Evolutionary conservation across 257 asterid species (phyloP).

Genomic region (Solanum chaucha): DNA sequence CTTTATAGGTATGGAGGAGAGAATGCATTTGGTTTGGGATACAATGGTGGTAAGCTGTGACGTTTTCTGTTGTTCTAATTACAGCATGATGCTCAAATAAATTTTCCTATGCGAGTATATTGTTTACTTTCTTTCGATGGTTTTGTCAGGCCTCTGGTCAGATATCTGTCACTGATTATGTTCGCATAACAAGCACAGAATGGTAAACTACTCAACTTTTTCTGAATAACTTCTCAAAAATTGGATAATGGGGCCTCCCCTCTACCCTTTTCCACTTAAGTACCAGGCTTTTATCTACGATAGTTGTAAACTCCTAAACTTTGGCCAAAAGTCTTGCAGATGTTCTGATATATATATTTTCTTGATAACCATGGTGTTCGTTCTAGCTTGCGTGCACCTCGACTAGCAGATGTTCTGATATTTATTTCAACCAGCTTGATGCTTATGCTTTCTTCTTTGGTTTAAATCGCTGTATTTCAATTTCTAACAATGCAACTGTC

Average conservation of each 20-base stretch:
- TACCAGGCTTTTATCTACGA: neutral
- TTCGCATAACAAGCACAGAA: constrained; percentile 77
- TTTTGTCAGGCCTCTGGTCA: constrained; percentile 65
- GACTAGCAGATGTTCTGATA: neutral
- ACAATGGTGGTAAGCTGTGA: constrained; percentile 78
- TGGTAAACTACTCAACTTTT: constrained; percentile 27
- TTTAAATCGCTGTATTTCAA: neutral
- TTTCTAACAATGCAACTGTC: neutral
- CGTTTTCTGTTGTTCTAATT: neutral
- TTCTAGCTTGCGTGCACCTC: neutral
- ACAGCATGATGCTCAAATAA: neutral
- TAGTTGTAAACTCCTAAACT: neutral
- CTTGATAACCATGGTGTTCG: neutral
- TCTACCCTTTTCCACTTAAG: neutral
- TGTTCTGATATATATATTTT: neutral
- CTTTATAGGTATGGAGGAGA: constrained; percentile 79
- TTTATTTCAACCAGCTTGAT: neutral
- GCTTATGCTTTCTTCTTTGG: neutral
- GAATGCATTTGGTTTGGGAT: constrained; percentile 97
- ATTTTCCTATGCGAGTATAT: neutral
- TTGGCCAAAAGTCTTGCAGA: neutral
- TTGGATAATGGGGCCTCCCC: neutral
- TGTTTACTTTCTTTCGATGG: neutral
- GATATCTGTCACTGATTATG: constrained; percentile 71
- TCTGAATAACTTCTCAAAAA: neutral